Base-by-base conservation (phyloP, 805 yeast species). In the Candida manassasensis region DNA sequence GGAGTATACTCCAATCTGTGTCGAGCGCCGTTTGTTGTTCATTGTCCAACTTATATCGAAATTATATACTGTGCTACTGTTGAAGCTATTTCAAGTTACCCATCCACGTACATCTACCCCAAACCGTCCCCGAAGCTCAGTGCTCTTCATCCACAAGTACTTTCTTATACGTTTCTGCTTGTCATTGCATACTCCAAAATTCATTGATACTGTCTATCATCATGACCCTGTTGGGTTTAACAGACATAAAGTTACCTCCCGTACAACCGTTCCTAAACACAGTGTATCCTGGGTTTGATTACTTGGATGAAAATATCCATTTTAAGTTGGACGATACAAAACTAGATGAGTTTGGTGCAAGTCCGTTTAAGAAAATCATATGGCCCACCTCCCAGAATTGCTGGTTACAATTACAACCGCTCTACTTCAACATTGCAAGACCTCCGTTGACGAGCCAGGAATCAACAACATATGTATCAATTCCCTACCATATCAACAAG, bases 391-490 rank as follows among this genome's bases (percentile, higher is more conserved):
- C 37, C 8, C 34, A 43, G 8, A 38, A 39, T 11, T 33, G 39
- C 2, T 34, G 36, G 13, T 52, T 56, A 2, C 42, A 37, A 17
- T 43, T 66, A 14, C 43, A 50, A 15, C 34, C 35, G 4, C 34
- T 47, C 2, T 67, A 67, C 39, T 44, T 67, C 34, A 59, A 66
- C 40, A 50, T 67, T 12, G 53, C 69, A 18, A 41, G 71, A 17
- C 70, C 70, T 10, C 61, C 63, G 4, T 45, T 63, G 29, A 33
- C 32, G 8, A 38, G 38, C 7, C 46, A 44, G 4, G 73, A 75
- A 41, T 74, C 79, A 9, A 63, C 65, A 10, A 74, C 80, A 0
- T 75, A 75, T 42, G 75, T 73, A 1, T 67, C 77, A 7, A 44
- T 73, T 16, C 77, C 80, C 1, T 65, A 63, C 37, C 77, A 71